Evolutionary conservation across 176 grass and related monocot species (phyloP).

Genomic region (Oryza officinalis): DNA sequence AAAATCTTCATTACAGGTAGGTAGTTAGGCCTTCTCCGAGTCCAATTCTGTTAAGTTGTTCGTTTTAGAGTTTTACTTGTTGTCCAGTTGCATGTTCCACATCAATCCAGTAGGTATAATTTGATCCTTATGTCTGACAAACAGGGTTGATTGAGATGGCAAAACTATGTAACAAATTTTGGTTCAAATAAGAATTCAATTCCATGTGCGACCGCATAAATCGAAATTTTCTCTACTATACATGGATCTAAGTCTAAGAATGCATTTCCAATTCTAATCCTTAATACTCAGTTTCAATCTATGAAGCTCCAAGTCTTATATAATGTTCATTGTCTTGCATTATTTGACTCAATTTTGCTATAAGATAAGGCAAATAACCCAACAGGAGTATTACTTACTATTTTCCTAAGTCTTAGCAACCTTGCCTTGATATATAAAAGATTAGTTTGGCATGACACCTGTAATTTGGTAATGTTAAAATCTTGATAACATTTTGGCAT

Average conservation of each 20-base stretch:
- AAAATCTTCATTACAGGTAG: conserved; percentile 91
- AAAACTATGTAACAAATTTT: neutral
- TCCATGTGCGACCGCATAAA: neutral
- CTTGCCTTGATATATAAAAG: neutral
- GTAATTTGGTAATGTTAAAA: neutral
- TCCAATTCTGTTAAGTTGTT: neutral
- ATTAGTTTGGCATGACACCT: neutral
- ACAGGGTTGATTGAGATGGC: neutral
- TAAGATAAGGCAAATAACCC: neutral
- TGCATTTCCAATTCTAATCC: neutral
- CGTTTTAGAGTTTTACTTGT: neutral
- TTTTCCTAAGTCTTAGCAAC: neutral
- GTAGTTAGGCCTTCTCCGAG: conserved; percentile 21
- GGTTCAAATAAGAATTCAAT: neutral
- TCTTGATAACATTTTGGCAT: neutral
- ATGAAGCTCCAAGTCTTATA: neutral
- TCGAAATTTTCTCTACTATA: neutral
- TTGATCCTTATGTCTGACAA: neutral
- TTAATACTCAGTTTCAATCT: neutral
- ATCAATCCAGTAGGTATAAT: neutral
- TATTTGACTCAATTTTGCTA: neutral
- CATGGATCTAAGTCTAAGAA: neutral
- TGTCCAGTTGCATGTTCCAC: neutral
- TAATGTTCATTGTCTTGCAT: neutral
- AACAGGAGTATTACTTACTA: neutral